phyloP scores from a whole-genome alignment of 129 eudicot genomes.

The Smallanthus sonchifolius region DNA sequence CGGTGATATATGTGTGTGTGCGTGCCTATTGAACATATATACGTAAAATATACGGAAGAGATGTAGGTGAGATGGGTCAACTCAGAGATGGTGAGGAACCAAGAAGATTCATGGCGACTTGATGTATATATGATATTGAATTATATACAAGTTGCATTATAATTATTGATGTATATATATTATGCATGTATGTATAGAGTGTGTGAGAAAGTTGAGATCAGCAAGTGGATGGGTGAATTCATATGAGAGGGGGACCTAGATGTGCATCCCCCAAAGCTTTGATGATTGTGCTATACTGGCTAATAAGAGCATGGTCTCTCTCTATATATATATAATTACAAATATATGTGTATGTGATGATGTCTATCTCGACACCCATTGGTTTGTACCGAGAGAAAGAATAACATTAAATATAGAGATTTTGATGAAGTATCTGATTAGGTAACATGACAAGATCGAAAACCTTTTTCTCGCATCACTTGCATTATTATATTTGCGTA shows the following conservation, averaged over 20 bases:
- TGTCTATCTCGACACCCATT: conserved; percentile 29
- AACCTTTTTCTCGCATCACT: conserved; percentile 2
- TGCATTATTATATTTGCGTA: not conserved
- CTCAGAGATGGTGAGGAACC: conserved; percentile 53
- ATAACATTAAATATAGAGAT: conserved; percentile 24
- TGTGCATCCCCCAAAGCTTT: conserved; percentile 34
- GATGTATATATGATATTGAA: not conserved
- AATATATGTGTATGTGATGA: conserved; percentile 8
- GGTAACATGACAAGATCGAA: conserved; percentile 24
- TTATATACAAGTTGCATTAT: conserved; percentile 26
- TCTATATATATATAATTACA: not conserved
- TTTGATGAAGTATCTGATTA: conserved; percentile 3
- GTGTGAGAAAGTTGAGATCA: not conserved
- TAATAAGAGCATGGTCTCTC: conserved; percentile 23
- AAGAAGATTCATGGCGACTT: conserved; percentile 57
- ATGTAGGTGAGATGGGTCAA: conserved; percentile 80
- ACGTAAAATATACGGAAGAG: conserved; percentile 42
- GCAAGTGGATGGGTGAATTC: conserved; percentile 40
- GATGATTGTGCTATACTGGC: conserved; percentile 31
- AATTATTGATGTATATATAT: conserved; percentile 32
- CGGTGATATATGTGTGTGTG: conserved; percentile 19
- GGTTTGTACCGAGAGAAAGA: conserved; percentile 27
- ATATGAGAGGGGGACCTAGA: conserved; percentile 44
- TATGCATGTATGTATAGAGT: conserved; percentile 15
- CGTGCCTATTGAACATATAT: conserved; percentile 26